Conservation (phyloP, 2,329 filamentous ascomycete species). For the Onygenales sp. region DNA sequence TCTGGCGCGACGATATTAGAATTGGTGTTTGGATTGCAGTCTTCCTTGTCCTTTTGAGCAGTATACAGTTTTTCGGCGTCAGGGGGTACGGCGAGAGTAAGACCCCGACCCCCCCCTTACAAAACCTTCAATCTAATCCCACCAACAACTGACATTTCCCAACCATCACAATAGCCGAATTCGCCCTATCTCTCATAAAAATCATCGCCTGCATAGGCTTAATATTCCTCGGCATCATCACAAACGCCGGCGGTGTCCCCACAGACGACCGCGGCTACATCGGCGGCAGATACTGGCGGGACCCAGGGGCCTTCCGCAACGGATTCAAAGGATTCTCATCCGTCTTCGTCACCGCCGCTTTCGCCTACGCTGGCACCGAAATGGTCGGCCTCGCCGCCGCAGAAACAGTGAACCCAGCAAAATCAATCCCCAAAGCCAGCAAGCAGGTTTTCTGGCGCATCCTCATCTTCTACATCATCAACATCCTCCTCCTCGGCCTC, state of each 20-base stretch:
- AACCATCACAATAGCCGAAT: slow-evolving; percentile 27
- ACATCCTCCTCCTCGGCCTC: slow-evolving; percentile 50
- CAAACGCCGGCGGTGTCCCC: slow-evolving; percentile 55
- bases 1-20: slow-evolving; percentile 40
- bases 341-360: slow-evolving; percentile 33
- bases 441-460: slow-evolving; percentile 46
- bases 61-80: slow-evolving; percentile 50
- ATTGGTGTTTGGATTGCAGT: slow-evolving; percentile 36
- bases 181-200: slow-evolving; percentile 42
- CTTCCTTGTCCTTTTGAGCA: slow-evolving; percentile 49
- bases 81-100: slow-evolving; percentile 37
- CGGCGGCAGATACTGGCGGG: slow-evolving; percentile 60
- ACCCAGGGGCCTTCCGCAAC: slow-evolving; percentile 59
- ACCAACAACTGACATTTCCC: too few species aligned
- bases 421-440: slow-evolving; percentile 45
- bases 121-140: neutral
- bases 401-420: slow-evolving; percentile 44
- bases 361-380: slow-evolving; percentile 33
- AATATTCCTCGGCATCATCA: slow-evolving; percentile 41
- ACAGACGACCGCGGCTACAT: slow-evolving; percentile 40
- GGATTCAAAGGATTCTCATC: slow-evolving; percentile 56
- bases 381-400: slow-evolving; percentile 47
- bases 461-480: slow-evolving; percentile 48
- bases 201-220: slow-evolving; percentile 39
- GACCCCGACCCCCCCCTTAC: neutral